Base-by-base conservation (phyloP, 1,284 basidiomycete genomes). In the Irpex sp. region DNA sequence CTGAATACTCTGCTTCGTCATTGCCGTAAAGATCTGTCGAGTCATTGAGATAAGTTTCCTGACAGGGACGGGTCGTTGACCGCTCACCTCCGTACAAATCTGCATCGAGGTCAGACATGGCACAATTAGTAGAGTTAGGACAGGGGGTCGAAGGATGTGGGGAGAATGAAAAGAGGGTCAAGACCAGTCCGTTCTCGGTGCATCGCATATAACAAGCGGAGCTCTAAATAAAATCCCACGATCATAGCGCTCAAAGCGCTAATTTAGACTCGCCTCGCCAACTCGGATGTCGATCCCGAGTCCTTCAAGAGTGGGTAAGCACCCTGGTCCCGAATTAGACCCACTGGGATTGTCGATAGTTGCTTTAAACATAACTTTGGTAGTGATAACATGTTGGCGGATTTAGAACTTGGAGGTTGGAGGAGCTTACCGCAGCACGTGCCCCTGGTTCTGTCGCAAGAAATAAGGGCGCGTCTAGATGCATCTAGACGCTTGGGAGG, bases 81-180 rank as follows among this genome's bases (percentile, higher is more conserved):
- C 18, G 74, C 88, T 67, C 77, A 92, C 94, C 94, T 78, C 94
- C 94, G 78, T 96, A 96, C 73, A 96, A 87, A 81, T 96, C 94
- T 84, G 93, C 92, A 81, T 95, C 94, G 80, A 94, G 91, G 85
- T 94, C 93, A 74, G 93, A 91, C 90, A 91, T 90, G 77, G 76
- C 82, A 13, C 7, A 22, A 56, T 56, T 65, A 74, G 76, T 78
- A 42, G 24, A 45, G 24, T 22, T 20, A 18, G 27, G 32, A 42
- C 63, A 65, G 65, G 64, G n/a, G 64, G 54, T 62, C 18, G 32
- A 20, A 43, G 65, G 69, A 60, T n/a, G 69, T 67, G 27, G 49
- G 65, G 69, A 22, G 13, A 45, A 43, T 65, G 45, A 67, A 38
- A 59, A 68, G 62, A 54, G 63, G 22, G 49, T 54, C 58, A 60